Evolutionary conservation across 129 eudicot genomes (phyloP).

Genomic region (Chrysanthemum seticuspe): DNA sequence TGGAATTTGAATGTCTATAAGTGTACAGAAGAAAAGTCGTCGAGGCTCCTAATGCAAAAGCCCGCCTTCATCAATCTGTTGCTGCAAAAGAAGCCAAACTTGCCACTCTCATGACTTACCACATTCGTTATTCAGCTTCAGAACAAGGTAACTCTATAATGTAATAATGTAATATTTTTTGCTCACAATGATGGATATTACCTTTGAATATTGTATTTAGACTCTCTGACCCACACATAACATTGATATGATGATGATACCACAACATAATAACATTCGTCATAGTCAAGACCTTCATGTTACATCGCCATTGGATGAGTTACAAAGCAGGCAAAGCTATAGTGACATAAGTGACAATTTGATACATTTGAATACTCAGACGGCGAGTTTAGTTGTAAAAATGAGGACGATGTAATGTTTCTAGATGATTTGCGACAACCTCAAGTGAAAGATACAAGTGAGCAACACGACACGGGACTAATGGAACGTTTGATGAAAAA

Average conservation of each 20-base stretch:
- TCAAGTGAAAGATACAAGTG: too few species aligned
- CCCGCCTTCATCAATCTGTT: slow-evolving; percentile 75
- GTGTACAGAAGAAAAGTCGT: slow-evolving; percentile 81
- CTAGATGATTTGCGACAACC: too few species aligned
- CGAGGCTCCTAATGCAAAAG: slow-evolving; percentile 68
- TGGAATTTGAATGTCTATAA: slow-evolving; percentile 81
- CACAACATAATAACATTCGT: not conserved
- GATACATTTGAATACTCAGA: slow-evolving; percentile 27
- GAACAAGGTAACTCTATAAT: too few species aligned
- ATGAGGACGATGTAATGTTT: too few species aligned
- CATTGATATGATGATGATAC: not conserved
- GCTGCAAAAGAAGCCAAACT: slow-evolving; percentile 85
- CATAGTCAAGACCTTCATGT: not conserved
- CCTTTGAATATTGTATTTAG: too few species aligned
- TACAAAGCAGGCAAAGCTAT: slow-evolving; percentile 10
- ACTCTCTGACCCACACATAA: too few species aligned
- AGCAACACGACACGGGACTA: too few species aligned
- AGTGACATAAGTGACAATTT: slow-evolving; percentile 28
- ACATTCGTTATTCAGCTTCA: too few species aligned
- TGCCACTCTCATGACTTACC: slow-evolving; percentile 58
- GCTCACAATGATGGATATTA: too few species aligned
- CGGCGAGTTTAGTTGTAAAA: slow-evolving; percentile 14
- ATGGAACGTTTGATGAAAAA: too few species aligned
- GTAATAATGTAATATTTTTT: too few species aligned
- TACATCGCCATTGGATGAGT: slow-evolving; percentile 16